Base-by-base conservation (phyloP, 1,284 basidiomycete genomes). In the Ustilago sp. region DNA sequence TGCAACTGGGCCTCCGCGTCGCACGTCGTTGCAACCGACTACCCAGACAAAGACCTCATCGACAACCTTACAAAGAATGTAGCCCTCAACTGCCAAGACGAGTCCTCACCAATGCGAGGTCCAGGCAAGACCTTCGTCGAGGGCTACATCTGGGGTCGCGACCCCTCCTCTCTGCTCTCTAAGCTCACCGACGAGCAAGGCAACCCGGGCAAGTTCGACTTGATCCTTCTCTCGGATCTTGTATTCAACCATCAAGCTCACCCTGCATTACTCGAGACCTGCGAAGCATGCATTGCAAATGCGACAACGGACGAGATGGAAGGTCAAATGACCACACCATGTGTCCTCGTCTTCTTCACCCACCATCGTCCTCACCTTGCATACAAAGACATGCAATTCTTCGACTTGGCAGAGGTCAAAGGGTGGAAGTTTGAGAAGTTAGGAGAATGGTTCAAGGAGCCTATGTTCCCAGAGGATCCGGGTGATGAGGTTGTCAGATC, bases 71-170 rank as follows among this genome's bases (percentile, higher is more conserved):
- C 87, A 13, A 86, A 89, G 67, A 98, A 98, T 83, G 89, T 93
- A 0, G 82, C 87, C 3, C 77, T 85, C 34, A 95, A 95, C 81
- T 71, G 92, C 4, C 72, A 80, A 3, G 77, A 85, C 2, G 74
- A 86, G 23, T 80, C 81, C 8, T 68, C 76, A 5, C 77, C 60
- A 17, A 58, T 76, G 4, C 50, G 68, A 8, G 74, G 59, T 15
- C 54, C 72, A 0, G 77, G 67, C 31, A 58, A 66, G n/a, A 43
- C 80, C 38, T 35, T 66, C 89, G 80, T 76, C 32, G 66, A 81
- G 36, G 95, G 95, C 7, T 96, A 94, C 84, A 90, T 93, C 1
- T 98, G 95, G 95, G 95, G 96, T 0, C 88, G 89, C n/a, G 86
- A 91, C 2, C 88, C 91, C 0, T 77, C 88, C 1, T 84, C 88